phyloP scores from a whole-genome alignment of 257 asterid species.

The Fraxinus excelsior region DNA sequence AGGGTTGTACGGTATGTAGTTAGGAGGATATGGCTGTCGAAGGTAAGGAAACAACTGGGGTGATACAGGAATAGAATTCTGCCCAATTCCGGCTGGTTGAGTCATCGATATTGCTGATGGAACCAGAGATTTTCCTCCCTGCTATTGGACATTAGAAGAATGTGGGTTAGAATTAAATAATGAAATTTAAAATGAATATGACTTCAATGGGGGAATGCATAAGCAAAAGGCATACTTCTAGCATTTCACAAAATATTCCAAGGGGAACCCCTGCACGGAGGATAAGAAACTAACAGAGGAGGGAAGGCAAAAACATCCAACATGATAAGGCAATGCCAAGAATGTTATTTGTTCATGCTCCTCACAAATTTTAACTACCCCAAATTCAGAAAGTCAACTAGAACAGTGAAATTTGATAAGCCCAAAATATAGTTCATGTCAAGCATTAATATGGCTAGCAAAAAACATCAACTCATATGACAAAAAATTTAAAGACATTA shows the following conservation, averaged over 20 bases:
- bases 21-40: slow-evolving; percentile 62
- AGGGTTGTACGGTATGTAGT: slow-evolving; percentile 52
- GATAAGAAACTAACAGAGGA: background rate
- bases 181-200: background rate
- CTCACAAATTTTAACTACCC: background rate
- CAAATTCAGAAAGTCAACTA: slow-evolving; percentile 14
- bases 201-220: background rate
- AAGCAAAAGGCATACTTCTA: background rate
- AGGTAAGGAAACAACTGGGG: slow-evolving; percentile 48
- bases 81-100: slow-evolving; percentile 43
- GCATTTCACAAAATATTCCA: background rate
- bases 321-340: background rate
- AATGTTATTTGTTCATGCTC: background rate
- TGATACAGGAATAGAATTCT: slow-evolving; percentile 44
- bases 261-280: background rate
- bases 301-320: background rate
- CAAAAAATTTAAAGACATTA: background rate
- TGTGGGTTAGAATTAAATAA: background rate
- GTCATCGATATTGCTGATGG: slow-evolving; percentile 36
- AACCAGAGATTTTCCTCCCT: slow-evolving; percentile 46
- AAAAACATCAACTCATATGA: background rate
- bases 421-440: background rate
- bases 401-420: background rate
- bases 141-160: slow-evolving; percentile 1
- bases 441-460: background rate